phyloP scores from a whole-genome alignment of 2,329 filamentous ascomycete species.

The Exserohilum rostratum region DNA sequence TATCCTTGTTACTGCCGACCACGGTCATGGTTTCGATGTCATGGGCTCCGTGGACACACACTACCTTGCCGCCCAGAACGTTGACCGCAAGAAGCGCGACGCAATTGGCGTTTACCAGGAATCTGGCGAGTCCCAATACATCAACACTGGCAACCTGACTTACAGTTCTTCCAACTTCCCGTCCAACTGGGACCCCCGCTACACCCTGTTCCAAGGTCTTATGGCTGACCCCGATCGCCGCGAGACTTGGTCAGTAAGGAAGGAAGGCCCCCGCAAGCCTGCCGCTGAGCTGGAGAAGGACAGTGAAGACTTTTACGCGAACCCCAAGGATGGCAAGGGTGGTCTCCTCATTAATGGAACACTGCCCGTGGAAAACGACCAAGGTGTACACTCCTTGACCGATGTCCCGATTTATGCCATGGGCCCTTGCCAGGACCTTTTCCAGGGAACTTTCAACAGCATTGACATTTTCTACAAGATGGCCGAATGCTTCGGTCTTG shows the following conservation, averaged over 20 bases:
- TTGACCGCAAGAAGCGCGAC: conserved; percentile 73
- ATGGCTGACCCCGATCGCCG: conserved; percentile 75
- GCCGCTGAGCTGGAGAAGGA: conserved; percentile 60
- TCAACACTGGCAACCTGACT: conserved; percentile 62
- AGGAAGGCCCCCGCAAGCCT: conserved; percentile 66
- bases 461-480: conserved; percentile 79
- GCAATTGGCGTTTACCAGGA: conserved; percentile 76
- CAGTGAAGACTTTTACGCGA: conserved; percentile 66
- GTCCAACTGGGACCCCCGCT: conserved; percentile 82
- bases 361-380: conserved; percentile 64
- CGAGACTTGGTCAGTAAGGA: conserved; percentile 77
- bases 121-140: conserved; percentile 78
- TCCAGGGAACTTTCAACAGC: conserved; percentile 72
- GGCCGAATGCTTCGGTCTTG: conserved; percentile 66
- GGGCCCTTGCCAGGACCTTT: conserved; percentile 79
- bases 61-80: conserved; percentile 70
- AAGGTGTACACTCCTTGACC: conserved; percentile 57
- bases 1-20: conserved; percentile 82
- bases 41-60: conserved; percentile 81
- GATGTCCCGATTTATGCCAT: conserved; percentile 69
- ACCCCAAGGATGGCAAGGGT: conserved; percentile 67
- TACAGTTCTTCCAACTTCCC: conserved; percentile 77
- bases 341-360: conserved; percentile 81
- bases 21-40: conserved; percentile 89
- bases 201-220: conserved; percentile 76